These are phyloP conservation scores for Aspergillus fumigatus DNA, from an alignment of 2,329 filamentous ascomycete genomes.

Conservation along the genomic window DNA sequence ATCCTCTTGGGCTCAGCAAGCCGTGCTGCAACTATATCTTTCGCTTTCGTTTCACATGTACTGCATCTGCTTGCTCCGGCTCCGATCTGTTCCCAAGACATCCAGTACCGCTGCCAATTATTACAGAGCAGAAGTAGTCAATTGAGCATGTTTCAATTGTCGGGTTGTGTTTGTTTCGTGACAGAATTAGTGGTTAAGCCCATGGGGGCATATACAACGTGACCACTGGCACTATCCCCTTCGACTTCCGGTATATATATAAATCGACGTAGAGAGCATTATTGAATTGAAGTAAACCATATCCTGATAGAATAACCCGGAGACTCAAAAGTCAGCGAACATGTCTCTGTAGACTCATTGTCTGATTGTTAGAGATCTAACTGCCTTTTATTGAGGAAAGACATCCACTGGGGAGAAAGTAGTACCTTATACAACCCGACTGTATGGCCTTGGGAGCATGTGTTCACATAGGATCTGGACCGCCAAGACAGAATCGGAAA, in stretches of 20 bases:
- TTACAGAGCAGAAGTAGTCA: neutral
- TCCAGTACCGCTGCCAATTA: no score
- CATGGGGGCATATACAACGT: neutral
- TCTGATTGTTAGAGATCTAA: neutral
- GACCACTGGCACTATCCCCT: no score
- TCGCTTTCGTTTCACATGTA: neutral
- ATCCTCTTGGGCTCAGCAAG: neutral
- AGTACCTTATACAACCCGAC: no score
- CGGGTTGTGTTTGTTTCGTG: neutral
- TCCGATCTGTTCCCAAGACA: neutral
- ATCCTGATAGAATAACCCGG: neutral
- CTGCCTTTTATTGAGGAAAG: neutral
- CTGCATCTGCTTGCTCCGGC: neutral
- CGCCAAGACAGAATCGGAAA: no score
- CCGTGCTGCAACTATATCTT: neutral
- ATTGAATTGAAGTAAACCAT: neutral
- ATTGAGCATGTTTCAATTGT: neutral
- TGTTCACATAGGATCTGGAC: neutral
- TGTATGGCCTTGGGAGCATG: no score
- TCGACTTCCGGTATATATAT: neutral
- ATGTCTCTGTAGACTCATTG: neutral
- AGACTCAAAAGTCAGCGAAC: neutral
- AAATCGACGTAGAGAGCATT: neutral
- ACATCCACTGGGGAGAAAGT: neutral
- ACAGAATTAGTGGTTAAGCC: neutral